Percentiles rank a stretch among this genome's conserved stretches.
Conservation (phyloP, 1,284 basidiomycete genomes). For the Exsudoporus floridanus region DNA sequence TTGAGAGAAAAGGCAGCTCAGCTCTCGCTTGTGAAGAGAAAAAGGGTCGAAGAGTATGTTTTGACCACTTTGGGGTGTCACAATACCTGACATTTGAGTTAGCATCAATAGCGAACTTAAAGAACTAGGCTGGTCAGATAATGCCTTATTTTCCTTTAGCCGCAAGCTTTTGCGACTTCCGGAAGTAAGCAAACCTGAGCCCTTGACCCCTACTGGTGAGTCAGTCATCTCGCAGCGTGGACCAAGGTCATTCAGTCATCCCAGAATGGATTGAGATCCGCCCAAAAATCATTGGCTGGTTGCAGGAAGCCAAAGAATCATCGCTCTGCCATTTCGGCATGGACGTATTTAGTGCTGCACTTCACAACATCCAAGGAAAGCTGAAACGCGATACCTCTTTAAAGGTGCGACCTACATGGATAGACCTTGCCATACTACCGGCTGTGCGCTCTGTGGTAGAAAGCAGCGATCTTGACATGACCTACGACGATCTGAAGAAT, state of each 20-base stretch:
- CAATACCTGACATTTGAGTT: not conserved
- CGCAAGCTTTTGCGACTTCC: not conserved
- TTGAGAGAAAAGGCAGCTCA: not conserved
- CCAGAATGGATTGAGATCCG: constrained; percentile 17
- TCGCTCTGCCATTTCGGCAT: not conserved
- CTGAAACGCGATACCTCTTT: not conserved
- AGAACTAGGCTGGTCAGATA: not conserved
- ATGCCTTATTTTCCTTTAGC: not conserved
- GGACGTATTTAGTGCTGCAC: not conserved
- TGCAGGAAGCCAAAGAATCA: not conserved
- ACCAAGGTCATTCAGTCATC: not conserved
- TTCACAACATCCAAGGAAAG: not conserved
- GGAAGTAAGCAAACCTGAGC: constrained; percentile 11
- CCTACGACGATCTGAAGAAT: not conserved
- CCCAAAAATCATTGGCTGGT: constrained; percentile 1
- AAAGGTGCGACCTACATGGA: not conserved
- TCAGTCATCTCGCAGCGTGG: not conserved
- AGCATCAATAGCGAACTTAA: constrained; percentile 9
- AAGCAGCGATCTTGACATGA: not conserved
- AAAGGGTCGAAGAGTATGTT: constrained; percentile 12
- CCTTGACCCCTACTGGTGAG: constrained; percentile 16
- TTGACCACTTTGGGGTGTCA: not conserved
- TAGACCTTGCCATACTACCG: constrained; percentile 12
- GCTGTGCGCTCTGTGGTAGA: constrained; percentile 5
- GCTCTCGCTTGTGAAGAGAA: constrained; percentile 2